Evolutionary conservation across 805 yeast genomes (phyloP), one percentile per base, ranked within the genome.

Genomic region (Candida boidinii): DNA sequence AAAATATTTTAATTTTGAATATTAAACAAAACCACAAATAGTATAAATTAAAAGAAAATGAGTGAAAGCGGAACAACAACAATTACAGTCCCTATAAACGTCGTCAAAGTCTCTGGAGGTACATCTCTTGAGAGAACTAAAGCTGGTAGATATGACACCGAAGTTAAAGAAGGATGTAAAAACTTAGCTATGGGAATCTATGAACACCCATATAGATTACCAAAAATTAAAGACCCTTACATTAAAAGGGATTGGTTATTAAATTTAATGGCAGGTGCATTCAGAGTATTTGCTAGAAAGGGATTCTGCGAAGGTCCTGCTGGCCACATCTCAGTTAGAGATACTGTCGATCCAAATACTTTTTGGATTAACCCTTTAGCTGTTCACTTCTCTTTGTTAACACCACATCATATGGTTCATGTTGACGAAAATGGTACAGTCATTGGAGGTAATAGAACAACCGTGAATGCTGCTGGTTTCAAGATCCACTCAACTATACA

Each of bases 291-390:
- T 53, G 87, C 84, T n/a, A 68, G 94, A 49, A 73, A 71, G 43
- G 85, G 84, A 13, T 84, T 60, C 55, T 64, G 76, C 13, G 86
- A 82, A 53, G 95, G 94, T 12, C 55, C 75, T 15, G 86, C 94
- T 0, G 95, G 95, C 15, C 95, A 85, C 52, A 84, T 85, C 37
- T 79, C 92, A 7, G 69, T 85, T 10, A 69, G 92, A 44, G 95
- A 85, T 49, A 94, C 95, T 3, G 75, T 81, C 28, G 75, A 79
- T 41, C 80, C 80, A n/a, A 53, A 64, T 29, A 81, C 90, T 3
- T 85, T 85, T 54, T 85, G 95, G 95, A 82, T 85, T 53, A 85
- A 85, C 57, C 95, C 95, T 4, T 61, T 85, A 41, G 90, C 81
- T n/a, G 68, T 66, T 42, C 95, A 85, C 55, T 85, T 81, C 53